Evolutionary conservation across 2,329 filamentous ascomycete genomes (phyloP), one percentile per base, ranked within the genome.

Genomic region (Rhytidhysteron rufulum): DNA sequence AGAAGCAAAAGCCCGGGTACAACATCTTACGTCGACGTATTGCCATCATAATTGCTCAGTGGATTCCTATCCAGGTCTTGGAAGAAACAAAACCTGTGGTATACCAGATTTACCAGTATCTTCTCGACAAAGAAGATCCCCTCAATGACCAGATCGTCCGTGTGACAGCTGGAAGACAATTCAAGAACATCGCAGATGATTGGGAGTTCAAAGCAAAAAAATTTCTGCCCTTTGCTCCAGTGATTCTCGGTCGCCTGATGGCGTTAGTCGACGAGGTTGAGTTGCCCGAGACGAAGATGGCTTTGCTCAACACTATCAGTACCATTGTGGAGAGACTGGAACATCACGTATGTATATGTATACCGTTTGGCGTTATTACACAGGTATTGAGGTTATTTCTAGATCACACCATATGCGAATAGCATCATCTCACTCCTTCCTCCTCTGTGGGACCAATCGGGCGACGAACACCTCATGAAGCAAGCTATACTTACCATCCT

Each of bases 131-230:
- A 6, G 75, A 79, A 15, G 89, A 96, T 54, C 73, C 80, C 6
- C 73, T 82, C 43, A 98, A 98, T 57, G 93, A 98, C 57, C 77
- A 89, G 39, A 90, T 97, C 1, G 93, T 98, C 22, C 82, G 88
- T 11, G 84, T 97, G 39, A 96, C 91, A 2, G 88, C 93, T 3
- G 93, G 88, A 5, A 79, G 90, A 40, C 88, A 94, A 54, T 78
- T 98, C 37, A 84, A 85, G 52, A 78, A 79, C 49, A 79, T 95
- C 31, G 81, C 88, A 0, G 85, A 96, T 53, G 88, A 95, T 31
- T 88, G 90, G 62, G 85, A 85, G 39, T 97, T 96, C 60, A 77
- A 78, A 9, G 75, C 82, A 2, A 78, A 85, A 4, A 69, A 74
- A 9, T 96, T 97, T 60, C 60, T 86, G 37, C 88, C 88, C 0